Evolutionary conservation across 352 stramenopile species (phyloP).

Genomic region (Pythium aphanidermatum): DNA sequence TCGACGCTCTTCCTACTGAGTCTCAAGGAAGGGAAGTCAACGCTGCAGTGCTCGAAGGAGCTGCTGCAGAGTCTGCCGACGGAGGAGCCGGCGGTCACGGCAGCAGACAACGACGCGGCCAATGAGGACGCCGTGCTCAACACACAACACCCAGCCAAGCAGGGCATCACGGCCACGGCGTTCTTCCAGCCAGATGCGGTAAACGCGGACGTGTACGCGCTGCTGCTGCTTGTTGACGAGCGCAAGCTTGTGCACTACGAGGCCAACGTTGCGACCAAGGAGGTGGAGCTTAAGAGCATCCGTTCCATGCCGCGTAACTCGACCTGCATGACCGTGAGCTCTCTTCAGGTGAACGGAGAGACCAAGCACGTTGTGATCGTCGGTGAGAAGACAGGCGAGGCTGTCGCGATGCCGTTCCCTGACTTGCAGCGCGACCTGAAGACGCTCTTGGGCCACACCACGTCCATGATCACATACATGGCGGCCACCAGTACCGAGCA

Average conservation of each 20-base stretch:
- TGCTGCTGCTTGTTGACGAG: slow-evolving; percentile 65
- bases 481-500: slow-evolving; percentile 44
- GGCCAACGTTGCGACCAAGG: slow-evolving; percentile 33
- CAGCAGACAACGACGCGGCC: slow-evolving; percentile 2
- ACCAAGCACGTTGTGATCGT: slow-evolving; percentile 58
- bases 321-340: slow-evolving; percentile 51
- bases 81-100: not conserved
- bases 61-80: slow-evolving; percentile 13
- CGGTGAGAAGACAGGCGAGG: slow-evolving; percentile 79
- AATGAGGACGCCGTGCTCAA: slow-evolving; percentile 8
- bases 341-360: slow-evolving; percentile 21
- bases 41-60: slow-evolving; percentile 15
- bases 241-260: slow-evolving; percentile 75
- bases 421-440: slow-evolving; percentile 59
- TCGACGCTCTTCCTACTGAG: slow-evolving; percentile 53
- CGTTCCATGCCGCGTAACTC: slow-evolving; percentile 55
- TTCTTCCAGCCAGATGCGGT: slow-evolving; percentile 18
- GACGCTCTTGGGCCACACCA: slow-evolving; percentile 78
- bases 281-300: slow-evolving; percentile 31
- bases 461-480: slow-evolving; percentile 82
- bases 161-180: slow-evolving; percentile 15
- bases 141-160: slow-evolving; percentile 17
- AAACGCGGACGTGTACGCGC: slow-evolving; percentile 27
- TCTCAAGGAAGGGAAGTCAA: slow-evolving; percentile 3
- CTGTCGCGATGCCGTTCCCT: slow-evolving; percentile 70